Evolutionary conservation across 1,284 basidiomycete species (phyloP), one percentile per base, ranked within the genome.

Genomic region (Sporisorium iseilematis-ciliati): DNA sequence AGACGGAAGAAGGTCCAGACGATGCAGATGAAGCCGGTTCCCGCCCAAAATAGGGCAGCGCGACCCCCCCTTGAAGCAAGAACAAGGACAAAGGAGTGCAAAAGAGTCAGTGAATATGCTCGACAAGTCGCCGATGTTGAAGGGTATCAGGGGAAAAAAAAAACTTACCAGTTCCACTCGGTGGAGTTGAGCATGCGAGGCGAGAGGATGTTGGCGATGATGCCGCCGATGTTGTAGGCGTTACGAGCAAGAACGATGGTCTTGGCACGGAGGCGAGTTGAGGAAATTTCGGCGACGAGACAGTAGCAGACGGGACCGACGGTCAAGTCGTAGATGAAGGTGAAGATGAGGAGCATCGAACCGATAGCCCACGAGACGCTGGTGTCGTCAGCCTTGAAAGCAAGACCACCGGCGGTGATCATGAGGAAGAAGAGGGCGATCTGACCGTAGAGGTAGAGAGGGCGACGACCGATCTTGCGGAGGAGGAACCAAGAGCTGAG

Each of bases 201-300:
- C n/a, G 84, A 84, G 60, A 87, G 80, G 65, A 87, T 84, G 73
- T 87, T 88, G 75, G 87, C 85, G 46, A 84, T 75, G 62, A 79
- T 64, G 25, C 77, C 65, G 16, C 66, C 73, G 25, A 78, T 41
- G 70, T 87, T 86, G 84, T 88, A 88, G 5, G 83, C 71, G 62
- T 86, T 85, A 52, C 89, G 86, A 33, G 87, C 86, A 25, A 89
- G 84, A 0, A 87, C 88, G 68, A 89, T 86, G 2, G 88, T 88
- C 84, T 89, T 89, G 75, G 87, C 86, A 20, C 86, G 83, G 6
- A 88, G 84, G 25, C 87, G 85, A 20, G 87, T 86, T n/a, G 87
- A 86, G 0, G 86, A 83, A 45, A 88, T 80, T 60, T 88, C 88
- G 18, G 87, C 86, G 8, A 88, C 87, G 52, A 88, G 80, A 43